Conservation (phyloP, 495 filamentous ascomycete species). For the Penicillium egyptiacum region DNA sequence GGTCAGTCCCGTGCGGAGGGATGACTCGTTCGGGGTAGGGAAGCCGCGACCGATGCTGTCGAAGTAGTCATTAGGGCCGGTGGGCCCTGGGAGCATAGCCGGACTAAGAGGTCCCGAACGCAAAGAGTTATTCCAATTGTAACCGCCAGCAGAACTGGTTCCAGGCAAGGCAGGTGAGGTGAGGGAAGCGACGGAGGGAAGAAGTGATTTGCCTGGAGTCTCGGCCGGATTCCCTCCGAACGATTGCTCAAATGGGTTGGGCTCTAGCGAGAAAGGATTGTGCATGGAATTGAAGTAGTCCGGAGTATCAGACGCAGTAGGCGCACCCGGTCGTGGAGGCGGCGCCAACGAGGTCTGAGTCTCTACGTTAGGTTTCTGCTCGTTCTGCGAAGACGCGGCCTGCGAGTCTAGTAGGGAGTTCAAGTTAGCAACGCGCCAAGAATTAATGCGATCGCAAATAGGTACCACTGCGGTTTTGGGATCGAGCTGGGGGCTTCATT, state of each 20-base stretch:
- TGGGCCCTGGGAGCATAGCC: conserved; percentile 92
- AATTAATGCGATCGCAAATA: conserved; percentile 29
- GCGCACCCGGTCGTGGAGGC: conserved; percentile 70
- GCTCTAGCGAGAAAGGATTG: conserved; percentile 72
- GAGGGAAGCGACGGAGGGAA: conserved; percentile 87
- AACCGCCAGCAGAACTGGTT: conserved; percentile 59
- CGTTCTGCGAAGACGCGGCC: conserved; percentile 44
- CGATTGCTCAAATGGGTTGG: conserved; percentile 94
- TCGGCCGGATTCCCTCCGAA: conserved; percentile 68
- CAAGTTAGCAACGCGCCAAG: conserved; percentile 28
- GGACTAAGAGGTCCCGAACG: conserved; percentile 92
- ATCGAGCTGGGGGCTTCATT: conserved; percentile 27
- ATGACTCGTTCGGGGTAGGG: conserved; percentile 97
- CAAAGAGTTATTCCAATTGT: conserved; percentile 83
- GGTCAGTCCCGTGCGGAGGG: conserved; percentile 85
- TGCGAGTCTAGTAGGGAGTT: conserved; percentile 41
- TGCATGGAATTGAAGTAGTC: conserved; percentile 75
- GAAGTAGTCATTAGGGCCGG: conserved; percentile 74
- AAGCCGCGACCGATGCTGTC: conserved; percentile 81
- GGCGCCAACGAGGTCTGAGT: conserved; percentile 64
- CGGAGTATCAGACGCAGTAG: conserved; percentile 57
- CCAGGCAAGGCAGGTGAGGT: conserved; percentile 87
- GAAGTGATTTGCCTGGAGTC: conserved; percentile 83
- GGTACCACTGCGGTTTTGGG: conserved; percentile 27
- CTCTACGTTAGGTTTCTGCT: conserved; percentile 42